Evolutionary conservation across 805 yeast species (phyloP).

Genomic region (Ogataea parapolymorpha): DNA sequence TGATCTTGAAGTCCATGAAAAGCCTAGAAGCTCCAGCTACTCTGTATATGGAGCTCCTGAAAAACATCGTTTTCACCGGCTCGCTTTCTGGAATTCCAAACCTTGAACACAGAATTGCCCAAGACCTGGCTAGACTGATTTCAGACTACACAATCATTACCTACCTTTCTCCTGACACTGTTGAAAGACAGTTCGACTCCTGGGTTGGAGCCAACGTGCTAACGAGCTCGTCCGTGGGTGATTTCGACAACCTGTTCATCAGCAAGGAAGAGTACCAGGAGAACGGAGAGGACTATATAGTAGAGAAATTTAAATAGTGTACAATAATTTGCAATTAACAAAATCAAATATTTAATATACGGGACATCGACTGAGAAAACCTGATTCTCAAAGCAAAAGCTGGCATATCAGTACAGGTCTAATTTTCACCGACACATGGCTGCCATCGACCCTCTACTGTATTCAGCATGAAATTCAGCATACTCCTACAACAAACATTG

Average conservation of each 20-base stretch:
- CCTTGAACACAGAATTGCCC: constrained; percentile 50
- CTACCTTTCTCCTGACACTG: constrained; percentile 37
- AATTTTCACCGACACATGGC: no score
- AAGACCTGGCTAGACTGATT: constrained; percentile 52
- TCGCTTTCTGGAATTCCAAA: constrained; percentile 56
- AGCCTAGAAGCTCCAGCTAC: constrained; percentile 44
- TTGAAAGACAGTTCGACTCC: constrained; percentile 55
- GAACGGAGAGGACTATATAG: constrained; percentile 47
- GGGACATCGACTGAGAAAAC: no score
- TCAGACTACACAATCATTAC: constrained; percentile 47
- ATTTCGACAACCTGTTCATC: constrained; percentile 55
- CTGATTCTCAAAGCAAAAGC: no score
- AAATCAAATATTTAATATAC: neutral
- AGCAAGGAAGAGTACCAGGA: constrained; percentile 65
- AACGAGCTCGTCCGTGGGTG: constrained; percentile 49
- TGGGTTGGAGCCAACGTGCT: constrained; percentile 77
- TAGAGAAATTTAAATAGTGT: constrained; percentile 41
- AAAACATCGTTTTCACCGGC: constrained; percentile 58
- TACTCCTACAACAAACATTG: neutral
- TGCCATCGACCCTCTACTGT: neutral
- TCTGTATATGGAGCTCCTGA: constrained; percentile 37
- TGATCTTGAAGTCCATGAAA: constrained; percentile 43
- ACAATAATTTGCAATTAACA: constrained; percentile 1
- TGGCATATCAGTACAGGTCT: no score
- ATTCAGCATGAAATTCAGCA: no score